Evolutionary conservation across 306 rosid genomes (phyloP), one percentile per base, ranked within the genome.

Genomic region (Ceratonia siliqua): DNA sequence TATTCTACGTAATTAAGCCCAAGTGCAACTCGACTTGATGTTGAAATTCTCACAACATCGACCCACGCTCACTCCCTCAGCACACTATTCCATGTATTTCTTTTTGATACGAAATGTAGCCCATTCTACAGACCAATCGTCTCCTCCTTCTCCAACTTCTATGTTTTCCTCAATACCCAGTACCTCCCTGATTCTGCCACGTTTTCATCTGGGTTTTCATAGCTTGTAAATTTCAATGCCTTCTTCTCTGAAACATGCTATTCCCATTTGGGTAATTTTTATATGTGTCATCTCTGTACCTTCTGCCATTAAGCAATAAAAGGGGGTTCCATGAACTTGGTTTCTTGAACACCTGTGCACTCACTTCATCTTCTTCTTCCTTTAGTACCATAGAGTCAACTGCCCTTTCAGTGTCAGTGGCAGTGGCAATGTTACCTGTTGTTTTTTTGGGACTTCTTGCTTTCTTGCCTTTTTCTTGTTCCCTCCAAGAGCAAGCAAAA

Each of bases 51-150:
- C 87, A 78, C 85, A 67, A 64, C 69, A 76, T 71, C 62, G 85
- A 70, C 82, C 84, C 89, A 87, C 87, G 89, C 90, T 83, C 81
- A 53, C 83, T 80, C 80, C 48, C 84, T 64, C 48, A 50, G 75
- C 98, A 88, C 98, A 81, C 73, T 63, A 67, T 84, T 86, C 98
- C 86, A 94, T 66, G 50, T 68, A 62, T 55, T 66, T 59, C 28
- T 1, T 72, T 77, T 81, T 78, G 61, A 81, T 89, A 76, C 84
- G 13, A 74, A 69, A 9, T 94, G 97, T 86, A 79, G 65, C 89
- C 99, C 73, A 84, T 94, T 94, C 90, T 77, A 54, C 85, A 86
- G 97, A 94, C 97, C 93, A 87, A 77, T 87, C 88, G 85, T 81
- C 88, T 80, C 59, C 81, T 48, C 85, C 84, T 87, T 83, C 84